A percentile compares a stretch with the other conserved stretches of the same genome.
Conservation (phyloP, 441 rosid species). For the Pelargonium australe region DNA sequence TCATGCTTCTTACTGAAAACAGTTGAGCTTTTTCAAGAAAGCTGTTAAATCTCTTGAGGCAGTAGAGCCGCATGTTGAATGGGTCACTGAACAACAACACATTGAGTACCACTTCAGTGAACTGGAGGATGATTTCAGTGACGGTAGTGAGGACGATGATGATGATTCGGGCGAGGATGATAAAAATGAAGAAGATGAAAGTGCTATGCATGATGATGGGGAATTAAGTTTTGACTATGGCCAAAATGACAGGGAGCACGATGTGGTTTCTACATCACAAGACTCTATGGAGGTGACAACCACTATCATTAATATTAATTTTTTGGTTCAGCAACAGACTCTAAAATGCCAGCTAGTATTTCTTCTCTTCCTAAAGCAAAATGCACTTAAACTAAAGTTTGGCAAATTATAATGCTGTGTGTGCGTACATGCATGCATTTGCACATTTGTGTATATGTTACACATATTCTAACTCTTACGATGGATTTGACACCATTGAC, state of each 20-base stretch:
- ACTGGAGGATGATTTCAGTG: conserved; percentile 50
- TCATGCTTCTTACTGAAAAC: conserved; percentile 16
- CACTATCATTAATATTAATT: too few species aligned
- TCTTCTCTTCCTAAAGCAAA: too few species aligned
- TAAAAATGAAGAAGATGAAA: conserved; percentile 34
- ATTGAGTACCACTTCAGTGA: conserved; percentile 60
- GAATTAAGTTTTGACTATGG: conserved; percentile 79
- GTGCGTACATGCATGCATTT: not conserved
- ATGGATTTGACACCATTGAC: not conserved
- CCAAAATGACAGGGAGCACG: conserved; percentile 42
- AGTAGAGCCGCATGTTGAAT: conserved; percentile 56
- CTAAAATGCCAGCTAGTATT: not conserved
- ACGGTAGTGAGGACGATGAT: conserved; percentile 34
- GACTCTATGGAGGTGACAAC: conserved; percentile 60
- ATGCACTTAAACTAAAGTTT: not conserved
- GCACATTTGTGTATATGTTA: not conserved
- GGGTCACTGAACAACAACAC: conserved; percentile 47
- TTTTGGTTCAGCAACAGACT: not conserved
- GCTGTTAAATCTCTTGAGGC: conserved; percentile 56
- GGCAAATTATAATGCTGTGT: not conserved
- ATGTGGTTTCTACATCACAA: conserved; percentile 35
- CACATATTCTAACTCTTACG: not conserved
- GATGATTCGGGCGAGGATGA: conserved; percentile 37
- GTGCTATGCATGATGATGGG: conserved; percentile 50
- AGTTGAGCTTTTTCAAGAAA: conserved; percentile 59